Conservation (phyloP, 2,329 filamentous ascomycete species). For the Paracorniculantispora psalliotae region DNA sequence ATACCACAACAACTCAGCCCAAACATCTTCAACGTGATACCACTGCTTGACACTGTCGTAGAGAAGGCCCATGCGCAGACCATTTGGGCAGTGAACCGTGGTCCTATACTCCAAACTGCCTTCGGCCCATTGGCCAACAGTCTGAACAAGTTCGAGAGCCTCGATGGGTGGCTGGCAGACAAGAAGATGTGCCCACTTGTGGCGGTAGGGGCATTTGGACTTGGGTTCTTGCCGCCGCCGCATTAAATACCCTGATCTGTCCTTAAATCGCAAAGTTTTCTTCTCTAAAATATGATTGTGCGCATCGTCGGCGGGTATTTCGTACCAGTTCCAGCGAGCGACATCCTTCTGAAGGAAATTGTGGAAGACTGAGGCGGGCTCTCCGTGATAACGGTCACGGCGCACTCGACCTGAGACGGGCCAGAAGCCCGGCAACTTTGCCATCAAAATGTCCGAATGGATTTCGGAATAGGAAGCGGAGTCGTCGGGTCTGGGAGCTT, state of each 20-base stretch:
- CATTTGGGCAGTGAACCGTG: background rate
- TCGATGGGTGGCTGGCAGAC: background rate
- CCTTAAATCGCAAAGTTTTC: no score
- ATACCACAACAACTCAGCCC: background rate
- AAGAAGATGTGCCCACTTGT: background rate
- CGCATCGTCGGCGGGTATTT: background rate
- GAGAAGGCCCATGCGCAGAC: constrained; percentile 1
- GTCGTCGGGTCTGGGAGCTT: background rate
- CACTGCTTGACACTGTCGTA: background rate
- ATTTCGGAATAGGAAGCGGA: background rate
- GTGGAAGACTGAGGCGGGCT: background rate
- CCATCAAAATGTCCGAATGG: background rate
- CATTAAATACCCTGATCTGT: no score
- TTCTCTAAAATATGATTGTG: no score
- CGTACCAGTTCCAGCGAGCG: no score
- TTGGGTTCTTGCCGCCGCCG: no score
- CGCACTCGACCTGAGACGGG: background rate
- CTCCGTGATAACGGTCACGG: no score
- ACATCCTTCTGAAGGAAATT: background rate
- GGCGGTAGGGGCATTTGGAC: background rate
- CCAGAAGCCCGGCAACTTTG: background rate
- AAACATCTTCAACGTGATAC: background rate
- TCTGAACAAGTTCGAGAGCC: background rate
- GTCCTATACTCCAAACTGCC: background rate
- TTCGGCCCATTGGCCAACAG: background rate